phyloP scores from a whole-genome alignment of 768 basidiomycete species.

The Termitomyces sp. region DNA sequence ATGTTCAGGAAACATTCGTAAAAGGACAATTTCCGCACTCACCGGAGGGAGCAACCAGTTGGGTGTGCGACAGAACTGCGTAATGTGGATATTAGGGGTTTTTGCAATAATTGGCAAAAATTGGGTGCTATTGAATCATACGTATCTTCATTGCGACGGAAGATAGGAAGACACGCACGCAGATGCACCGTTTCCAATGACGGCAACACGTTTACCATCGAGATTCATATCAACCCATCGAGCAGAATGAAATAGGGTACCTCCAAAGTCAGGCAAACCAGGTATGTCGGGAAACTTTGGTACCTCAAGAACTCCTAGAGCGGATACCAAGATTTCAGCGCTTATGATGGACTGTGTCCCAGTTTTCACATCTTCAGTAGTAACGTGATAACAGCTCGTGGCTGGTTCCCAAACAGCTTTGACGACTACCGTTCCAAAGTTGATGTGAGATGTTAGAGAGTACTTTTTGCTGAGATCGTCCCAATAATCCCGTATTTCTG shows the following conservation, averaged over 20 bases:
- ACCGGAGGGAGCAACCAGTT: slow-evolving; percentile 45
- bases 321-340: slow-evolving; percentile 47
- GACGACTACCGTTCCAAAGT: slow-evolving; percentile 37
- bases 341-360: slow-evolving; percentile 21
- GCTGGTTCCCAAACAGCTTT: slow-evolving; percentile 38
- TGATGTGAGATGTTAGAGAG: slow-evolving; percentile 30
- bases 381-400: slow-evolving; percentile 30
- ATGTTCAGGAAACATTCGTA: neutral
- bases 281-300: slow-evolving; percentile 31
- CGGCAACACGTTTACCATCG: slow-evolving; percentile 41
- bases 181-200: slow-evolving; percentile 55
- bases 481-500: slow-evolving; percentile 36
- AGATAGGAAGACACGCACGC: slow-evolving; percentile 29
- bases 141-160: neutral
- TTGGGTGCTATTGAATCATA: slow-evolving; percentile 34
- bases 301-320: slow-evolving; percentile 40
- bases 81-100: slow-evolving; percentile 32
- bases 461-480: slow-evolving; percentile 31
- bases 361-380: slow-evolving; percentile 25
- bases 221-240: slow-evolving; percentile 41
- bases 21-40: slow-evolving; percentile 4
- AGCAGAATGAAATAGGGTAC: slow-evolving; percentile 48
- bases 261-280: slow-evolving; percentile 36
- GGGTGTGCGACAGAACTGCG: slow-evolving; percentile 45
- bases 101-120: slow-evolving; percentile 39